Percentiles rank a stretch among this genome's conserved stretches.
phyloP scores from a whole-genome alignment of 805 yeast genomes.

The Peterozyma toletana region DNA sequence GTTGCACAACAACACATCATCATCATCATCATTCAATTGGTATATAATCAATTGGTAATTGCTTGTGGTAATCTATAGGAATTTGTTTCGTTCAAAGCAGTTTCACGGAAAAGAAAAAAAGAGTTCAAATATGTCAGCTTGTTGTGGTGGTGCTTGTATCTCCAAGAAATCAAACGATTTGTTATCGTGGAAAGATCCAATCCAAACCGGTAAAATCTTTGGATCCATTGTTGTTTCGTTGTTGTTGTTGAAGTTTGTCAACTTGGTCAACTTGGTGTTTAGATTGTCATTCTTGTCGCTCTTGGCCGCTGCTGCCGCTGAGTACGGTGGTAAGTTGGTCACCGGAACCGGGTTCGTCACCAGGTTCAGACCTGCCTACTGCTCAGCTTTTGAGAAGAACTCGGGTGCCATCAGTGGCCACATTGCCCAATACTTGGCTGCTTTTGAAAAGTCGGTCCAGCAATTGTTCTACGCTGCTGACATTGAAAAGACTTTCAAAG shows the following conservation, averaged over 20 bases:
- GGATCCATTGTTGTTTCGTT: slow-evolving; percentile 53
- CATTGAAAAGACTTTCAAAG: slow-evolving; percentile 64
- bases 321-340: slow-evolving; percentile 64
- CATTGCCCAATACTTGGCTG: slow-evolving; percentile 32
- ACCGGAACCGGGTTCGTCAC: slow-evolving; percentile 80
- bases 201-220: slow-evolving; percentile 68
- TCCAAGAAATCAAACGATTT: slow-evolving; percentile 24
- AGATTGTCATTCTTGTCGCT: slow-evolving; percentile 54
- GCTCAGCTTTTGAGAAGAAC: slow-evolving; percentile 20
- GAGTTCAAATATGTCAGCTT: slow-evolving; percentile 4
- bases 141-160: slow-evolving; percentile 24
- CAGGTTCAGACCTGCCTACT: slow-evolving; percentile 58
- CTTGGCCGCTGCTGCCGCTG: slow-evolving; percentile 59
- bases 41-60: too few species aligned
- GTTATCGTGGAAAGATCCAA: slow-evolving; percentile 73
- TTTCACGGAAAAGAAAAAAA: too few species aligned
- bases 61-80: too few species aligned
- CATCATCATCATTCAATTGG: too few species aligned
- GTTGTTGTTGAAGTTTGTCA: slow-evolving; percentile 53
- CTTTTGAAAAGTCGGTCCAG: slow-evolving; percentile 45
- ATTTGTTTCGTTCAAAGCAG: too few species aligned
- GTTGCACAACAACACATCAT: too few species aligned
- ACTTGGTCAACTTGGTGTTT: slow-evolving; percentile 54
- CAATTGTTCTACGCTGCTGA: slow-evolving; percentile 60
- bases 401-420: slow-evolving; percentile 25